phyloP scores from a whole-genome alignment of 2,329 filamentous ascomycete species.

The Xylaria sp. region DNA sequence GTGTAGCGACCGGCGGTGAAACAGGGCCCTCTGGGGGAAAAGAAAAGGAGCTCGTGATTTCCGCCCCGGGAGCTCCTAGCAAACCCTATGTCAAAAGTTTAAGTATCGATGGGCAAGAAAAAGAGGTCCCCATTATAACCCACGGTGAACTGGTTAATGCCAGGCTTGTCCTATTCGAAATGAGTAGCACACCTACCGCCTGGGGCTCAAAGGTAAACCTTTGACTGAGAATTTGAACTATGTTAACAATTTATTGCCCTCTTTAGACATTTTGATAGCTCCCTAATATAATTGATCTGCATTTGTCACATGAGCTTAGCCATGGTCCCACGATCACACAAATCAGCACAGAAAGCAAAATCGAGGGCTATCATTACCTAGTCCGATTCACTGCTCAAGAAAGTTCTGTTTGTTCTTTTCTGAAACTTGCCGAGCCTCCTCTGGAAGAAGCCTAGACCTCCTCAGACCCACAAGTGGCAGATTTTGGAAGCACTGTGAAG shows the following conservation, averaged over 20 bases:
- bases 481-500: background rate
- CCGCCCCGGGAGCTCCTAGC: conserved; percentile 54
- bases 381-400: too few species aligned
- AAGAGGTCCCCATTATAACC: conserved; percentile 52
- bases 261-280: too few species aligned
- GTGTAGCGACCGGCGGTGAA: conserved; percentile 44
- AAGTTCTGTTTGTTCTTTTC: background rate
- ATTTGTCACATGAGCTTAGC: too few species aligned
- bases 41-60: conserved; percentile 52
- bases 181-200: conserved; percentile 53
- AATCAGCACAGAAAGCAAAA: background rate
- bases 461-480: too few species aligned
- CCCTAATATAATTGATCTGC: background rate
- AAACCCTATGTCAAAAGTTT: conserved; percentile 56
- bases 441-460: background rate
- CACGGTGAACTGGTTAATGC: conserved; percentile 56
- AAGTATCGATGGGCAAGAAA: conserved; percentile 53
- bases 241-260: too few species aligned
- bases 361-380: background rate
- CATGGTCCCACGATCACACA: background rate
- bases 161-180: conserved; percentile 56
- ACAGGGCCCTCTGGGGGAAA: background rate
- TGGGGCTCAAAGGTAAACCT: conserved; percentile 34
- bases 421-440: background rate
- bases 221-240: background rate